These are phyloP conservation scores for Hypoxylon sp. DNA, from an alignment of 2,329 filamentous ascomycete species.

Conservation along the genomic window DNA sequence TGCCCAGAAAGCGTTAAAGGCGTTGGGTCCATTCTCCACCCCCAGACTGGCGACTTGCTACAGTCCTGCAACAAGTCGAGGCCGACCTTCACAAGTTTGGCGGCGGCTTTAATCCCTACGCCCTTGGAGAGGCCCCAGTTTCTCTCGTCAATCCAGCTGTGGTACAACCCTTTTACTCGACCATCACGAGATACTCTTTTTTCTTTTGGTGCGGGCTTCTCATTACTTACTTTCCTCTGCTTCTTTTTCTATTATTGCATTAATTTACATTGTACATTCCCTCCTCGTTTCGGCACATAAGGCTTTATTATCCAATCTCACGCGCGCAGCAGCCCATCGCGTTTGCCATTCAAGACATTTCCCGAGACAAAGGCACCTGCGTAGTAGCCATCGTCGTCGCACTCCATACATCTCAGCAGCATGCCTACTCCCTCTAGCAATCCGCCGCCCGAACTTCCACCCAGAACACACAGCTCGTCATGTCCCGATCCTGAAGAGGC, in stretches of 20 bases:
- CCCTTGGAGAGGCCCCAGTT: constrained; percentile 8
- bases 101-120: constrained; percentile 32
- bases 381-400: constrained; percentile 2
- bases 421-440: constrained; percentile 55
- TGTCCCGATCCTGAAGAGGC: constrained; percentile 55
- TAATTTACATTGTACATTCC: constrained; percentile 38
- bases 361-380: constrained; percentile 22
- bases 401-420: constrained; percentile 34
- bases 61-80: constrained; percentile 27
- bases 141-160: constrained; percentile 24
- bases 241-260: constrained; percentile 16
- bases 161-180: constrained; percentile 15
- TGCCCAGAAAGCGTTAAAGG: constrained; percentile 28
- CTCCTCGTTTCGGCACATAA: constrained; percentile 15
- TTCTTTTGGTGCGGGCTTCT: constrained; percentile 30
- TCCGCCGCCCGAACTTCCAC: constrained; percentile 49
- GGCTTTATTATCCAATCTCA: constrained; percentile 15
- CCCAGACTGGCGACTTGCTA: constrained; percentile 29
- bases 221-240: constrained; percentile 23
- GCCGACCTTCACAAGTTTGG: constrained; percentile 10
- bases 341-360: constrained; percentile 22
- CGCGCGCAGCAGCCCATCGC: constrained; percentile 28
- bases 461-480: constrained; percentile 53
- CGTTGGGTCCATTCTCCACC: constrained; percentile 30
- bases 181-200: constrained; percentile 34